Evolutionary conservation across 176 grass and related monocot genomes (phyloP), one percentile per base, ranked within the genome.

Genomic region (Poa annua): DNA sequence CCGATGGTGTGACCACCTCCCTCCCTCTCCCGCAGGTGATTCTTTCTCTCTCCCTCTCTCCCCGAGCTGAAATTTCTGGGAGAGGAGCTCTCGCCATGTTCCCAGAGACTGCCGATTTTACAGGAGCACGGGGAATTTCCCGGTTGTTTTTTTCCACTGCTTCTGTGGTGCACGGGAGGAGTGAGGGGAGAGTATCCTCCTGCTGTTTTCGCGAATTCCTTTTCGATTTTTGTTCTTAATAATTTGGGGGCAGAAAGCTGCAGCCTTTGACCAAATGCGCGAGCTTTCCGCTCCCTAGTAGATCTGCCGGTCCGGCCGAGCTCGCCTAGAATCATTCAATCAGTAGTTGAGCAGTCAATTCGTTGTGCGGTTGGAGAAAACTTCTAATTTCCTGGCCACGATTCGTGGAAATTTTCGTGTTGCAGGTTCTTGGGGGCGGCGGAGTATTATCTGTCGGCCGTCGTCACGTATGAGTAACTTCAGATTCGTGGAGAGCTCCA

Each of bases 401-500:
- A 15, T 69, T 36, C 35, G 4, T 41, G 29, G 29, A 29, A 29
- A 29, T 45, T 33, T 82, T 24, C 22, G 14, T 39, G 50, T 8
- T 75, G 80, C 80, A 87, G 80, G 17, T 70, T 62, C 16, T 52
- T n/a, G 4, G 29, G 11, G 9, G 32, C 36, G 4, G 6, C 17
- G 4, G 6, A 34, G n/a, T n/a, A 55, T 24, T 11, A 62, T 33
- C 24, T 11, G 2, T 38, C 34, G 47, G 2, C 50, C 34, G 47
- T 3, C 34, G 34, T 41, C 47, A 8, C 78, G 8, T 7, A 86
- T 82, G 73, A 72, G 72, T 20, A 74, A 2, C 20, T 74, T 49
- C 66, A 86, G 55, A n/a, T 33, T 79, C 57, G 74, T 33, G 19
- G 80, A 67, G 16, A 79, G 74, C 88, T 83, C 75, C 35, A 61